These are phyloP conservation scores for Podaxis sp. DNA, from an alignment of 768 basidiomycete species.

Conservation along the genomic window DNA sequence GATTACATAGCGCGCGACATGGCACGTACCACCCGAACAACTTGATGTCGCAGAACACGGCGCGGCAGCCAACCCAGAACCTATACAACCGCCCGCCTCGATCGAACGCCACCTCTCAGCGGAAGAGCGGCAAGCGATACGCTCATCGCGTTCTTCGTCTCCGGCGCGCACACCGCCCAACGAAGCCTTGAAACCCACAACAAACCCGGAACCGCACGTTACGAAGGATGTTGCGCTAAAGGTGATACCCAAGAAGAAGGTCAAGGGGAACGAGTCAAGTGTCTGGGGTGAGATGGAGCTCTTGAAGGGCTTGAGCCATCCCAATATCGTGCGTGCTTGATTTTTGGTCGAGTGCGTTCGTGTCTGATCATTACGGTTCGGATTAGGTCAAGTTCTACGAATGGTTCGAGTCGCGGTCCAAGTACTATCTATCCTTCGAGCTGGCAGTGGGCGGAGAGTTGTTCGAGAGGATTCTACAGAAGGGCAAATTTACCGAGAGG, in stretches of 20 bases:
- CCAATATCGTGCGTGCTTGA: slow-evolving; percentile 70
- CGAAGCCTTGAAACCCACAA: slow-evolving; percentile 18
- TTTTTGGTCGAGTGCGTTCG: neutral
- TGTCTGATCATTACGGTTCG: neutral
- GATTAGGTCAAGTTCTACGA: slow-evolving; percentile 91
- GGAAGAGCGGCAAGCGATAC: slow-evolving; percentile 18
- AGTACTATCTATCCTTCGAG: slow-evolving; percentile 96
- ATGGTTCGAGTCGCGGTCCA: slow-evolving; percentile 91
- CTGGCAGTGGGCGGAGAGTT: slow-evolving; percentile 93
- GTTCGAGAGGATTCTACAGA: slow-evolving; percentile 81
- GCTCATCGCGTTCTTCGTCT: slow-evolving; percentile 23
- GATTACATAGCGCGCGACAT: slow-evolving; percentile 59
- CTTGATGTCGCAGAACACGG: slow-evolving; percentile 55
- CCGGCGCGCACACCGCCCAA: slow-evolving; percentile 19
- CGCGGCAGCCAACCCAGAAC: slow-evolving; percentile 39
- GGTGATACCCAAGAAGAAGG: slow-evolving; percentile 93
- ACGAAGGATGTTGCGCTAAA: slow-evolving; percentile 82
- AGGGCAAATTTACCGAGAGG: slow-evolving; percentile 91
- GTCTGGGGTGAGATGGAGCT: slow-evolving; percentile 97
- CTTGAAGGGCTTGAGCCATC: slow-evolving; percentile 83
- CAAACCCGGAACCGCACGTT: slow-evolving; percentile 30
- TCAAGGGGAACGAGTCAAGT: slow-evolving; percentile 84
- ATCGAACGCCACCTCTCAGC: slow-evolving; percentile 15
- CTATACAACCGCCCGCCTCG: slow-evolving; percentile 14
- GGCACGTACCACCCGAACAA: slow-evolving; percentile 70